Evolutionary conservation across 2,329 filamentous ascomycete genomes (phyloP).

Genomic region (Alternaria arbusti): DNA sequence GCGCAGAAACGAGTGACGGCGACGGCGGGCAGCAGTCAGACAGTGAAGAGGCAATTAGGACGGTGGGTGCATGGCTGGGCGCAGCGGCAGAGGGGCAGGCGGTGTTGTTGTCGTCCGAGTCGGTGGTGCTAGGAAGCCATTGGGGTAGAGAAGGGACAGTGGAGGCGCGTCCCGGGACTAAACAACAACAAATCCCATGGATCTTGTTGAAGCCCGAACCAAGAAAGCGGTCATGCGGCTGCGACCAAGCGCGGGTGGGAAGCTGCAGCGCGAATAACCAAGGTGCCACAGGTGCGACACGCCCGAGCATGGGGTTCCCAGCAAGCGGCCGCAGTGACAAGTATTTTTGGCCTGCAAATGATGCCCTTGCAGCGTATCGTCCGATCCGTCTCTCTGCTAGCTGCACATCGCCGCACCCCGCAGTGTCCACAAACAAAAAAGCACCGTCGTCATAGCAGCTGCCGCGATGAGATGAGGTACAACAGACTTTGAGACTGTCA

Average conservation of each 20-base stretch:
- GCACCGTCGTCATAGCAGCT: constrained; percentile 12
- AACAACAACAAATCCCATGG: constrained; percentile 10
- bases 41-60: constrained; percentile 13
- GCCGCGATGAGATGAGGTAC: background rate
- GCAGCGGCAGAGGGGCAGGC: constrained; percentile 12
- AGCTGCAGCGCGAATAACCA: constrained; percentile 32
- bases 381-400: constrained; percentile 3
- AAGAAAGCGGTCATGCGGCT: constrained; percentile 29
- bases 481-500: background rate
- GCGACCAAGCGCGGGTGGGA: constrained; percentile 33
- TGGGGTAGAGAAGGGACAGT: constrained; percentile 4
- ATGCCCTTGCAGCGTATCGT: constrained; percentile 7
- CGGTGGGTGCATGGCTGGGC: constrained; percentile 30
- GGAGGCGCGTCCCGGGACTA: constrained; percentile 16
- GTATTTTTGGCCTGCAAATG: constrained; percentile 26
- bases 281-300: constrained; percentile 33
- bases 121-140: constrained; percentile 8
- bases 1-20: constrained; percentile 41
- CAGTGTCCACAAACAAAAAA: constrained; percentile 10
- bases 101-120: constrained; percentile 7
- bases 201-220: constrained; percentile 15
- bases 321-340: constrained; percentile 12
- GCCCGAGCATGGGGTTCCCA: constrained; percentile 21
- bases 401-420: constrained; percentile 10
- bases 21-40: constrained; percentile 12